Conservation (phyloP, 306 rosid species). For the Cotoneaster glaucophyllus region DNA sequence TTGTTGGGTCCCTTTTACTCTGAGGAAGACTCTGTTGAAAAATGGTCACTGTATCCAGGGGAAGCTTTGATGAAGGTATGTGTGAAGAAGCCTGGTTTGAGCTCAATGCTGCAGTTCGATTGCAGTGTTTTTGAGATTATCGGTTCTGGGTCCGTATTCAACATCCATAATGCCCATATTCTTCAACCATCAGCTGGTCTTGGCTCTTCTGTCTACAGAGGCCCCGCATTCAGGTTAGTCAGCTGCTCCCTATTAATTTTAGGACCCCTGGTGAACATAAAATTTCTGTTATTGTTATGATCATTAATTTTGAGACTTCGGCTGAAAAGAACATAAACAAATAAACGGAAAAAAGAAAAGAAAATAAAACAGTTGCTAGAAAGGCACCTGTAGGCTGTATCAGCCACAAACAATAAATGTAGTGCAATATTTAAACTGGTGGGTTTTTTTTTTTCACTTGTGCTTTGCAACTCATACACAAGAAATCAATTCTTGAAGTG, state of each 20-base stretch:
- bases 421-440: not conserved
- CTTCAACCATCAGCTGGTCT: constrained; percentile 28
- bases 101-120: constrained; percentile 65
- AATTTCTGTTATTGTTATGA: not conserved
- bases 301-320: not conserved
- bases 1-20: constrained; percentile 38
- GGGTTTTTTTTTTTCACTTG: not conserved
- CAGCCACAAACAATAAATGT: not conserved
- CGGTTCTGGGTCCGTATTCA: constrained; percentile 29
- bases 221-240: constrained; percentile 39
- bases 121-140: constrained; percentile 35
- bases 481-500: not conserved
- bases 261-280: not conserved
- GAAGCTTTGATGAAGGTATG: constrained; percentile 67
- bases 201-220: constrained; percentile 25
- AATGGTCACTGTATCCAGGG: constrained; percentile 29
- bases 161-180: constrained; percentile 41
- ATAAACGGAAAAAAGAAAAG: too few species aligned
- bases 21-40: not conserved
- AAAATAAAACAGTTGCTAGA: not conserved
- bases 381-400: not conserved
- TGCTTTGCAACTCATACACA: not conserved
- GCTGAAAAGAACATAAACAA: not conserved
- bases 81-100: constrained; percentile 53
- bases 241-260: not conserved